Evolutionary conservation across 2,329 filamentous ascomycete species (phyloP).

Genomic region (Colletotrichum trifolii): DNA sequence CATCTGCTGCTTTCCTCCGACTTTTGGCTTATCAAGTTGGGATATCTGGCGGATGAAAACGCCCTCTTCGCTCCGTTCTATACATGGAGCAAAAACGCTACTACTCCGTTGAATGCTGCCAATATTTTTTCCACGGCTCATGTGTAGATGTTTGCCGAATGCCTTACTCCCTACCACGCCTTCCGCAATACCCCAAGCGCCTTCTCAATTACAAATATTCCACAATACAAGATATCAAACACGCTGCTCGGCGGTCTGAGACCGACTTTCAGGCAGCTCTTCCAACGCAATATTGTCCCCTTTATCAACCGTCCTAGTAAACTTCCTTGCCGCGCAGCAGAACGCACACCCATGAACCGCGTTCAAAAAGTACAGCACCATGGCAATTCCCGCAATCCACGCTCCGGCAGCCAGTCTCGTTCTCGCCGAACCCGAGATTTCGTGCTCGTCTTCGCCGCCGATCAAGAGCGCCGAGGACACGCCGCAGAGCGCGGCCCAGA

Average conservation of each 20-base stretch:
- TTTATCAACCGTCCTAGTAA: slow-evolving; percentile 1
- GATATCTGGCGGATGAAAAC: no score
- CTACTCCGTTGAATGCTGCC: no score
- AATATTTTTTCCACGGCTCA: no score
- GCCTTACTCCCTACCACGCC: background rate
- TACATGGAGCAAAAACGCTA: no score
- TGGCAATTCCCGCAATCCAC: slow-evolving; percentile 26
- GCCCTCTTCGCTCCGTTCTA: no score
- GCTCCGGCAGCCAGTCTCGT: slow-evolving; percentile 17
- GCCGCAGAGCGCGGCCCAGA: slow-evolving; percentile 33
- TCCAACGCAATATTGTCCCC: slow-evolving; percentile 4
- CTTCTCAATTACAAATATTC: background rate
- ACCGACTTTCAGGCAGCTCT: background rate
- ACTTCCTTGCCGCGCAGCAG: slow-evolving; percentile 20
- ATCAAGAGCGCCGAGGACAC: slow-evolving; percentile 2
- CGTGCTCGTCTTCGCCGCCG: background rate
- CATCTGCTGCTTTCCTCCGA: no score
- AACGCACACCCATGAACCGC: slow-evolving; percentile 13
- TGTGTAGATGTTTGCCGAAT: no score
- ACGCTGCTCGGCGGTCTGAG: background rate
- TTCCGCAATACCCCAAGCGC: background rate
- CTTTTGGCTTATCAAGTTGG: no score
- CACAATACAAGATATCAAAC: background rate
- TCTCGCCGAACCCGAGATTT: background rate
- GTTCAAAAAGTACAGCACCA: slow-evolving; percentile 25